These are phyloP conservation scores for Backusella liffmaniae DNA, from an alignment of 192 early-diverging fungal genomes.

Conservation along the genomic window DNA sequence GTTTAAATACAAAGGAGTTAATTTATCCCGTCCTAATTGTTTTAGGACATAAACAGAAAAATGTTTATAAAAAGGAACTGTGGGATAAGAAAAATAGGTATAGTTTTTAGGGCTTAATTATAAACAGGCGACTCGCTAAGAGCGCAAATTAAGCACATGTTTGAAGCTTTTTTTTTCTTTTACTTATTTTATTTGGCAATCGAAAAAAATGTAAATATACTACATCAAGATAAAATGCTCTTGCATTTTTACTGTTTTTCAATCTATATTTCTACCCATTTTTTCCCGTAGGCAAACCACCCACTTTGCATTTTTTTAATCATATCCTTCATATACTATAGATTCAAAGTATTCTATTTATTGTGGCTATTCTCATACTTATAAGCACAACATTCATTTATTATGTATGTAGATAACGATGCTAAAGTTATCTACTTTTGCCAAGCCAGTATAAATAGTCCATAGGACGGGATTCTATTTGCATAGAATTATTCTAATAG, in stretches of 20 bases:
- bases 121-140: neutral
- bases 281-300: neutral
- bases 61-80: too few relatives aligned
- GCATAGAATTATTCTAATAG: neutral
- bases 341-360: neutral
- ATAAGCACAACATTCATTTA: neutral
- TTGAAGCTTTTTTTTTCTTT: neutral
- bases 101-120: neutral
- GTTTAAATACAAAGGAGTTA: constrained; percentile 4
- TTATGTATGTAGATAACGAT: neutral
- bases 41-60: too few relatives aligned
- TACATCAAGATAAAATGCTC: neutral
- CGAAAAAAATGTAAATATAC: neutral
- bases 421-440: neutral
- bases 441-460: neutral
- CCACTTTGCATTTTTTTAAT: neutral
- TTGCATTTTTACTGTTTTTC: neutral
- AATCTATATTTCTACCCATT: neutral
- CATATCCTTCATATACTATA: neutral
- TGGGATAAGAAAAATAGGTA: neutral
- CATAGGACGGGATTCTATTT: neutral
- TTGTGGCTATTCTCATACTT: neutral
- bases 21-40: neutral
- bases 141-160: neutral
- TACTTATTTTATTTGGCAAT: neutral